Evolutionary conservation across 306 rosid genomes (phyloP).

Genomic region (Lathyrus tuberosus): DNA sequence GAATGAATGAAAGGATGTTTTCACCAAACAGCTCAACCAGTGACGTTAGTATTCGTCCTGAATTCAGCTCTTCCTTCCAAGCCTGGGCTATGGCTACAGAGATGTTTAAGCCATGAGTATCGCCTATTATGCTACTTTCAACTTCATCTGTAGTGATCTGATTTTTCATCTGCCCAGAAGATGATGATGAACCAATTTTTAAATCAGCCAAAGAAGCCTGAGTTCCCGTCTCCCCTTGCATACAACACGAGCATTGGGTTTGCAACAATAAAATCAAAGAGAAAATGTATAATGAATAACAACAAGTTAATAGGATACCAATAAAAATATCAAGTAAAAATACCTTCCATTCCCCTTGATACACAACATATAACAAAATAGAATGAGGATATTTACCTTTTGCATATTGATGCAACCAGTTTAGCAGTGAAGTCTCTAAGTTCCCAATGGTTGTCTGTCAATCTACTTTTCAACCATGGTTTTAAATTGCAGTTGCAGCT

Average conservation of each 20-base stretch:
- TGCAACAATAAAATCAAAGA: too few relatives aligned
- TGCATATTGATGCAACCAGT: constrained; percentile 84
- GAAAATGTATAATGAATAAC: too few relatives aligned
- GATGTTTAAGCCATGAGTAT: constrained; percentile 40
- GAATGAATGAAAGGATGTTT: constrained; percentile 63
- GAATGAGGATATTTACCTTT: too few relatives aligned
- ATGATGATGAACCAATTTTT: too few relatives aligned
- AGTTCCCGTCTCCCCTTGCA: too few relatives aligned
- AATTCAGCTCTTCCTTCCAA: constrained; percentile 76
- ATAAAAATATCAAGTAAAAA: constrained; percentile 5
- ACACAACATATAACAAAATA: too few relatives aligned
- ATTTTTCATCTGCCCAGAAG: constrained; percentile 40
- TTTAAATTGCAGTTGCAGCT: too few relatives aligned
- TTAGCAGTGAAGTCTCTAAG: constrained; percentile 84
- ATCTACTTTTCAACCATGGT: too few relatives aligned
- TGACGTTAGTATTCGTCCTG: constrained; percentile 56
- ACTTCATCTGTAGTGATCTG: constrained; percentile 32
- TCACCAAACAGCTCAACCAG: constrained; percentile 71
- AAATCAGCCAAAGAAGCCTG: too few relatives aligned
- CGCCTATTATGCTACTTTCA: constrained; percentile 33
- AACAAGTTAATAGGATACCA: constrained; percentile 20
- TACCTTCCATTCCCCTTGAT: too few relatives aligned
- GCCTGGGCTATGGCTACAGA: constrained; percentile 64
- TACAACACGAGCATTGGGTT: too few relatives aligned
- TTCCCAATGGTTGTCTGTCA: constrained; percentile 42